Base-by-base conservation (phyloP, 2,329 filamentous ascomycete species). In the Exophiala bonariae region DNA sequence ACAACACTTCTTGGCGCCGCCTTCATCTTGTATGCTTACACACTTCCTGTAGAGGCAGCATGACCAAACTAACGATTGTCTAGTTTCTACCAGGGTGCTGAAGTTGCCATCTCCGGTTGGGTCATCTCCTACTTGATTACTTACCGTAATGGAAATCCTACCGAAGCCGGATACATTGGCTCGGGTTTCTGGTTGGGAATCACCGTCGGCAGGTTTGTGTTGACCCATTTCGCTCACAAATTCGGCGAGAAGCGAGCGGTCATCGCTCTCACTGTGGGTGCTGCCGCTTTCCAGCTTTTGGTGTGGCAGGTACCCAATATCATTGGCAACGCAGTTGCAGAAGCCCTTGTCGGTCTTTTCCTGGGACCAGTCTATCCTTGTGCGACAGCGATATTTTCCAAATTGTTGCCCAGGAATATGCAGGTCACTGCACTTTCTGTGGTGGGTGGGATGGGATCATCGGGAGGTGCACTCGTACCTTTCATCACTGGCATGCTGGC, bases 101-200 rank as follows among this genome's bases (percentile, higher is more conserved):
- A 95, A 67, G 88, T 95, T 13, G 84, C 83, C 11, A 87, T 92
- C 55, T 88, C 85, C 0, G 88, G 89, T 43, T 95, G 89, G 89
- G 85, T 92, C 39, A 89, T 92, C 52, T 89, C 86, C 2, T 95
- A 91, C 70, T 72, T 95, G 31, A 89, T 93, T 66, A 78, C 79
- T 40, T 79, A 82, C 53, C 83, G 88, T 30, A 72, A 82, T 47
- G 88, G 87, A 11, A 76, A 86, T 57, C 86, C 87, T 5, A 73
- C 78, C 0, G 74, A 77, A 3, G 86, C 93, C 14, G 89, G 89
- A 28, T 93, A 93, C 64, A 86, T 93, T 17, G 89, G 86, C 1
- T 50, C 55, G 2, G 51, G 51, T n/a, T 83, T 83, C 62, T 82
- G 79, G 78, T 78, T 72, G 31, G 87, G 88, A 49, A 89, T 92